Evolutionary conservation across 1,139 yeast genomes (phyloP), one percentile per base, ranked within the genome.

Genomic region (Suhomyces terraborum): DNA sequence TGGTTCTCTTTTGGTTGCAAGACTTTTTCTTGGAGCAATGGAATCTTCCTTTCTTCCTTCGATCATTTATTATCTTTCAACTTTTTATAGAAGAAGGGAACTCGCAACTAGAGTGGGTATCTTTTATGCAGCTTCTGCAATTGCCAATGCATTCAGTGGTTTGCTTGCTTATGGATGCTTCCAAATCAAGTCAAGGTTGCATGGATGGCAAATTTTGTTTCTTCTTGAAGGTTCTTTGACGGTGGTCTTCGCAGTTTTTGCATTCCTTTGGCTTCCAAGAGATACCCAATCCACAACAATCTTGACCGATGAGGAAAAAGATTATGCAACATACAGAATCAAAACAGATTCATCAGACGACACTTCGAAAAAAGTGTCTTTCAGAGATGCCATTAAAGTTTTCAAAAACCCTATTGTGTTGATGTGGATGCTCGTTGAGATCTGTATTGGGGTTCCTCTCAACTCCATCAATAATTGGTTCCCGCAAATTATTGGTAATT

Each of bases 401-500:
- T 62, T 61, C 48, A 55, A 55, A 39, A 59, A 58, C 36, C 66
- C 67, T 1, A 57, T 61, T 6, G 55, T 53, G 14, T 35, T 59
- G 33, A 55, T 56, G 21, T 62, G 66, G 66, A 51, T 62, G 54
- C 53, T 72, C 25, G 65, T 65, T 37, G 77, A 74, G 56, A 52
- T 73, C 36, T 62, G 68, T 36, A 61, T 73, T 35, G 79, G 78
- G 45, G 79, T 74, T 25, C 79, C 79, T 2, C 56, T 73, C 31
- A 71, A 71, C 52, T 69, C 77, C 12, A 67, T 74, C 46, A 69
- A 71, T 47, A 70, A 69, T 51, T 74, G 76, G 75, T 70, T 74
- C 46, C 79, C 67, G 9, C 66, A 60, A 46, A 62, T 62, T 38
- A 56, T 62, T 30, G 55, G 52, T 19, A 56, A 52, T 20, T 53